These are phyloP conservation scores for Gnaphalium uliginosum DNA, from an alignment of 129 eudicot species.

Conservation along the genomic window DNA sequence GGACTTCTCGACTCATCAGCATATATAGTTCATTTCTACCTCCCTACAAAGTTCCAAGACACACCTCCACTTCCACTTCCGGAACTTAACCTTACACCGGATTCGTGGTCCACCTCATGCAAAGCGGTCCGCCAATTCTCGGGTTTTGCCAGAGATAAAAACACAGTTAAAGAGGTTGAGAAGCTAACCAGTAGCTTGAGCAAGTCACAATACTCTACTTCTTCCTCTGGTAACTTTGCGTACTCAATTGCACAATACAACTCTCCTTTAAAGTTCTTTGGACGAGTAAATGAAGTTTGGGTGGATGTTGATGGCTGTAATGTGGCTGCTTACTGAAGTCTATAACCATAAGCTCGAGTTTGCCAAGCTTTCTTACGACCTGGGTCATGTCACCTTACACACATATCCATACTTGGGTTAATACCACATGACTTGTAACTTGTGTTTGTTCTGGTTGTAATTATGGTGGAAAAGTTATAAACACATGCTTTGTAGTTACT, in stretches of 20 bases:
- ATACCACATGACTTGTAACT: constrained; percentile 13
- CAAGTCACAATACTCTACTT: constrained; percentile 60
- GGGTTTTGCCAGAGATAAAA: constrained; percentile 76
- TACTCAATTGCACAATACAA: constrained; percentile 86
- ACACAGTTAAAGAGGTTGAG: constrained; percentile 67
- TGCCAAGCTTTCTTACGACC: constrained; percentile 15
- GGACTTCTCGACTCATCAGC: constrained; percentile 81
- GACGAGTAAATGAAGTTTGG: constrained; percentile 91
- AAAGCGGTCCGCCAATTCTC: constrained; percentile 82
- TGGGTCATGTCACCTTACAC: constrained; percentile 17
- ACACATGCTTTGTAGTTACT: constrained; percentile 5
- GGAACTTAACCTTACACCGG: constrained; percentile 69
- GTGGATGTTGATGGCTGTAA: constrained; percentile 65
- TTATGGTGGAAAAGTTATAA: constrained; percentile 23
- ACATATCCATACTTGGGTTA: not conserved
- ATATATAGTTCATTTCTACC: constrained; percentile 58
- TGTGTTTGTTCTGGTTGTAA: constrained; percentile 19
- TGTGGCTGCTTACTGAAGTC: constrained; percentile 52
- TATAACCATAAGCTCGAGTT: constrained; percentile 13
- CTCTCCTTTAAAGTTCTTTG: constrained; percentile 63
- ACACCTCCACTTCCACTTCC: constrained; percentile 90
- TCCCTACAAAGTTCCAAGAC: constrained; percentile 66
- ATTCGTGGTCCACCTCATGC: constrained; percentile 59
- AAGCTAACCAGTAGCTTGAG: constrained; percentile 73
- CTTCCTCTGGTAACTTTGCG: constrained; percentile 56